These are phyloP conservation scores for Yamadazyma songkhlaensis DNA, from an alignment of 1,139 yeast genomes.

Conservation along the genomic window DNA sequence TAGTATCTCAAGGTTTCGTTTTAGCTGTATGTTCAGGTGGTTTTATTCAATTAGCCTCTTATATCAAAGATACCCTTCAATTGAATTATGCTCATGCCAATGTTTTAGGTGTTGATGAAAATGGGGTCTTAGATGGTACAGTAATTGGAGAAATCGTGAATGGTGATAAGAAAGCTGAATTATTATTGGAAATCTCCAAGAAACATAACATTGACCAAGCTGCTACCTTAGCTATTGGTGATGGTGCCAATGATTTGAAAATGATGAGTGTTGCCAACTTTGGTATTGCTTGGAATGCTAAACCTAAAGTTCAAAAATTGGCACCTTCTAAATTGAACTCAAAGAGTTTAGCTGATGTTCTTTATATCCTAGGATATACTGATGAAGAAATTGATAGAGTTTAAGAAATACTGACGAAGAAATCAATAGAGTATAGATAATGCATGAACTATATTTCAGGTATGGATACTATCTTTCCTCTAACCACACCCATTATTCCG, in stretches of 20 bases:
- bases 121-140: slow-evolving; percentile 51
- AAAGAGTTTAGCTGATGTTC: slow-evolving; percentile 62
- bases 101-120: slow-evolving; percentile 51
- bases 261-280: slow-evolving; percentile 94
- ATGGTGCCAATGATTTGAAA: slow-evolving; percentile 91
- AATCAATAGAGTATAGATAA: background rate
- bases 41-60: slow-evolving; percentile 81
- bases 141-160: slow-evolving; percentile 79
- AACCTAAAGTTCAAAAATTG: slow-evolving; percentile 77
- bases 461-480: slow-evolving; percentile 44
- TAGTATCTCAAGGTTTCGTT: slow-evolving; percentile 61
- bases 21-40: slow-evolving; percentile 95
- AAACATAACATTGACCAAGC: slow-evolving; percentile 57
- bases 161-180: slow-evolving; percentile 76
- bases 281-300: slow-evolving; percentile 97
- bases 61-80: slow-evolving; percentile 64
- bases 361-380: slow-evolving; percentile 77
- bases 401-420: too few species aligned
- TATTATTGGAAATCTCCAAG: slow-evolving; percentile 64
- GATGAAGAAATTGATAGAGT: slow-evolving; percentile 50
- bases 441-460: background rate
- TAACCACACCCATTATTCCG: slow-evolving; percentile 78
- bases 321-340: slow-evolving; percentile 87
- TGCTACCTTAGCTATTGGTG: slow-evolving; percentile 85
- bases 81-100: slow-evolving; percentile 92